Evolutionary conservation across 1,284 basidiomycete genomes (phyloP).

Genomic region (Cryptococcus jaspeensis): DNA sequence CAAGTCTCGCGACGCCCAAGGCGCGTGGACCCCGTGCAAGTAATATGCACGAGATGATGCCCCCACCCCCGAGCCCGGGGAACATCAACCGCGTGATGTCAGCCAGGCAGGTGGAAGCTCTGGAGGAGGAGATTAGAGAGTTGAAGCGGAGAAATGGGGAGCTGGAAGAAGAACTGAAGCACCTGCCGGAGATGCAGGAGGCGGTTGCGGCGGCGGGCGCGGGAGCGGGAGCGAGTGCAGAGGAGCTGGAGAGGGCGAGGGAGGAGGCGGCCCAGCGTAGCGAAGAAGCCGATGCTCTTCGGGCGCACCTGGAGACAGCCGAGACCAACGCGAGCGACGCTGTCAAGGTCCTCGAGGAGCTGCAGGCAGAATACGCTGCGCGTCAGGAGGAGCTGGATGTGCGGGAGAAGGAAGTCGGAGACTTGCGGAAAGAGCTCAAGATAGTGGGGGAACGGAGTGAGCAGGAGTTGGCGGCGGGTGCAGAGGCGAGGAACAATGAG

Average conservation of each 20-base stretch:
- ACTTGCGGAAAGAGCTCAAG: conserved; percentile 43
- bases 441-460: conserved; percentile 40
- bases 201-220: conserved; percentile 11
- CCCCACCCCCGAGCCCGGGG: conserved; percentile 50
- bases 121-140: conserved; percentile 46
- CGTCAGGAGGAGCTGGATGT: conserved; percentile 28
- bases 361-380: conserved; percentile 34
- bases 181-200: conserved; percentile 21
- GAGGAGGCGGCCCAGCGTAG: conserved; percentile 28
- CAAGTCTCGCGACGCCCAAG: conserved; percentile 44
- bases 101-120: conserved; percentile 41
- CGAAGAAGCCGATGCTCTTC: conserved; percentile 34
- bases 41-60: conserved; percentile 45
- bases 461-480: conserved; percentile 49
- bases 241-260: conserved; percentile 35
- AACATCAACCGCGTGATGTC: conserved; percentile 26
- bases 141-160: conserved; percentile 38
- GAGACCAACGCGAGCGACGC: conserved; percentile 44
- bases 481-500: conserved; percentile 48
- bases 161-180: conserved; percentile 28
- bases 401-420: conserved; percentile 36
- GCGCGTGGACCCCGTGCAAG: conserved; percentile 32
- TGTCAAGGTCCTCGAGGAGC: conserved; percentile 32
- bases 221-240: background rate
- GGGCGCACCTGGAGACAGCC: conserved; percentile 31